phyloP scores from a whole-genome alignment of 768 basidiomycete genomes.

The Phlebiopsis flavidoalba region DNA sequence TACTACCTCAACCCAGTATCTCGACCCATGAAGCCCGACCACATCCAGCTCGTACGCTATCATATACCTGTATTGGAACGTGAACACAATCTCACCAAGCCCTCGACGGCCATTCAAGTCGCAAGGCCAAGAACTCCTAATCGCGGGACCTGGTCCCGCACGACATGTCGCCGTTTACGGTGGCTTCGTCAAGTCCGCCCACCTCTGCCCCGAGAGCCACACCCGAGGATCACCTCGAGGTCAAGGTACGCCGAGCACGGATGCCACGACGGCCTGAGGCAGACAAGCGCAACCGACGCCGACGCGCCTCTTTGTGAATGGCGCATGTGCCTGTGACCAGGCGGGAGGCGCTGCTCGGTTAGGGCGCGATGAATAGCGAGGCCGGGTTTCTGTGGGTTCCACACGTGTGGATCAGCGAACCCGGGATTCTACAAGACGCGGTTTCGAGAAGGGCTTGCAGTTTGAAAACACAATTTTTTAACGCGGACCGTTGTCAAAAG shows the following conservation, averaged over 20 bases:
- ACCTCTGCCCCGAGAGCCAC: not conserved
- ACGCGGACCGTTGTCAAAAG: not conserved
- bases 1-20: slow-evolving; percentile 2
- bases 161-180: slow-evolving; percentile 9
- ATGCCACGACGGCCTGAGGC: not conserved
- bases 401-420: slow-evolving; percentile 9
- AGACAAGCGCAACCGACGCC: slow-evolving; percentile 6
- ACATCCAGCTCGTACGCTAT: slow-evolving; percentile 9
- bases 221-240: not conserved
- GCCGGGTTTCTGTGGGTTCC: slow-evolving; percentile 1
- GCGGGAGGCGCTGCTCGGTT: not conserved
- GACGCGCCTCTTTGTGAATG: slow-evolving; percentile 7
- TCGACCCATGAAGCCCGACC: slow-evolving; percentile 1
- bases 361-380: slow-evolving; percentile 2
- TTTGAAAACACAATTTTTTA: too few relatives aligned
- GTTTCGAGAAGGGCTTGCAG: slow-evolving; percentile 1
- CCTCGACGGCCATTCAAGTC: not conserved
- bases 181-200: slow-evolving; percentile 3
- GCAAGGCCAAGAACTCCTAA: not conserved
- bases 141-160: slow-evolving; percentile 6
- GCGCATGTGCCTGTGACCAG: not conserved
- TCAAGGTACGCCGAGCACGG: too few relatives aligned
- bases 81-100: not conserved
- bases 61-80: slow-evolving; percentile 3
- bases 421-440: slow-evolving; percentile 6